A percentile compares a stretch with the other conserved stretches of the same genome.
Evolutionary conservation across 495 filamentous ascomycete species (phyloP).

Genomic region (Penicillium mononematosum): DNA sequence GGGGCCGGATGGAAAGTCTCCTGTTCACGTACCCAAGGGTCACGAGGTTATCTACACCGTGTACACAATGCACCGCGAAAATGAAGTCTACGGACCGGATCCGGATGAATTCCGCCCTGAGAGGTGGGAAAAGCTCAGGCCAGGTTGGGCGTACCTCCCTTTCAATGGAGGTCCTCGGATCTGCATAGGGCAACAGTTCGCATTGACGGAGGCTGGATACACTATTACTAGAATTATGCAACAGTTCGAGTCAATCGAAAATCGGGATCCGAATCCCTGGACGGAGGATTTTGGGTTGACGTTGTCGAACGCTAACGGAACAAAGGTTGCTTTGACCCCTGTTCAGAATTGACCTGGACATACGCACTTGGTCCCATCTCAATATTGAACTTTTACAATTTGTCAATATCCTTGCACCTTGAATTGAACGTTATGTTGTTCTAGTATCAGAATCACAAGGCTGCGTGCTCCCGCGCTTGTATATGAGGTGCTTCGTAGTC

Average conservation of each 20-base stretch:
- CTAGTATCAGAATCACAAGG: background rate
- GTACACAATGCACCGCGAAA: constrained; percentile 52
- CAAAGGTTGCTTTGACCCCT: constrained; percentile 19
- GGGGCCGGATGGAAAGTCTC: constrained; percentile 37
- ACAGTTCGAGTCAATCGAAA: constrained; percentile 50
- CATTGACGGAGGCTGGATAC: constrained; percentile 56
- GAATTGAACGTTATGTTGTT: background rate
- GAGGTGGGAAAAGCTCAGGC: constrained; percentile 53
- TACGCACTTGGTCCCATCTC: background rate
- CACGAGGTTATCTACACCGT: constrained; percentile 44
- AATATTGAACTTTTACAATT: background rate
- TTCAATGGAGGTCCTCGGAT: constrained; percentile 61
- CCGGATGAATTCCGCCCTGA: constrained; percentile 53
- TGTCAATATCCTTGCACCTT: background rate
- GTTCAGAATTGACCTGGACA: background rate
- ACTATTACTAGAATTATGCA: constrained; percentile 54
- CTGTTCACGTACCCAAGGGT: constrained; percentile 42
- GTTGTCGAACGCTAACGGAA: constrained; percentile 26
- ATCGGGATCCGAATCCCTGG: constrained; percentile 38
- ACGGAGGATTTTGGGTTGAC: constrained; percentile 15
- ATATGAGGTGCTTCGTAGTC: no score
- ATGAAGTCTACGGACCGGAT: constrained; percentile 51
- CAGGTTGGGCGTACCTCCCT: constrained; percentile 55
- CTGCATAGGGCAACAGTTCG: constrained; percentile 51
- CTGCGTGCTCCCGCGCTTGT: no score